Conservation (phyloP, 2,329 filamentous ascomycete genomes). For the Colletotrichum incanum region DNA sequence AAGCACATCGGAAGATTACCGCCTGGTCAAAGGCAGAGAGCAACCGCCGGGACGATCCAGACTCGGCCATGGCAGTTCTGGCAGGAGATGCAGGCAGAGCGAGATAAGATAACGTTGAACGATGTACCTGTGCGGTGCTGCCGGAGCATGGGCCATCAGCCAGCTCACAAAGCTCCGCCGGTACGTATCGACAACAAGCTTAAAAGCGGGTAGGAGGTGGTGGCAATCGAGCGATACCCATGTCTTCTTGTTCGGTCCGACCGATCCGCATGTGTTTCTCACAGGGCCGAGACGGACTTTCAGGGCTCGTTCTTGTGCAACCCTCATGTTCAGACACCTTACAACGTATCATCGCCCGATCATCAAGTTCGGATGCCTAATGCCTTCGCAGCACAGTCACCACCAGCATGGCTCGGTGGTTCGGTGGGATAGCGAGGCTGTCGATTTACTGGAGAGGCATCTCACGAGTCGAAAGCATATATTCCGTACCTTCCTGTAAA, state of each 20-base stretch:
- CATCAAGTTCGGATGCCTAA: neutral
- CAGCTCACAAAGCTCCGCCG: neutral
- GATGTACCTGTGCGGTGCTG: slow-evolving; percentile 25
- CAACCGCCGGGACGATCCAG: neutral
- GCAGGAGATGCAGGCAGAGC: neutral
- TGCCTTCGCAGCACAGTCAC: slow-evolving; percentile 4
- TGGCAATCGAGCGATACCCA: neutral
- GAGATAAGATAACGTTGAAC: slow-evolving; percentile 31
- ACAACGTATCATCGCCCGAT: slow-evolving; percentile 24
- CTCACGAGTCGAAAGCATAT: neutral
- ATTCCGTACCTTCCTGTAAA: neutral
- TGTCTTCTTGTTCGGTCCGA: slow-evolving; percentile 14
- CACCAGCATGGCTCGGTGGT: neutral
- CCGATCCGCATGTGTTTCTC: slow-evolving; percentile 28
- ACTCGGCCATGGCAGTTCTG: neutral
- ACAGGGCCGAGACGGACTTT: slow-evolving; percentile 25
- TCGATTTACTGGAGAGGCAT: neutral
- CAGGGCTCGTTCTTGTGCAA: slow-evolving; percentile 10
- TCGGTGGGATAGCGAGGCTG: neutral
- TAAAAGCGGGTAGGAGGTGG: slow-evolving; percentile 17
- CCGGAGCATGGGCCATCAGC: slow-evolving; percentile 18
- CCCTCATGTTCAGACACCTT: too few relatives aligned
- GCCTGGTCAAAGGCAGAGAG: neutral
- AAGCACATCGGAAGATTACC: neutral
- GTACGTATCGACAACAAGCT: slow-evolving; percentile 28